Conservation (phyloP, 345 rosid species). For the Geranium brycei region DNA sequence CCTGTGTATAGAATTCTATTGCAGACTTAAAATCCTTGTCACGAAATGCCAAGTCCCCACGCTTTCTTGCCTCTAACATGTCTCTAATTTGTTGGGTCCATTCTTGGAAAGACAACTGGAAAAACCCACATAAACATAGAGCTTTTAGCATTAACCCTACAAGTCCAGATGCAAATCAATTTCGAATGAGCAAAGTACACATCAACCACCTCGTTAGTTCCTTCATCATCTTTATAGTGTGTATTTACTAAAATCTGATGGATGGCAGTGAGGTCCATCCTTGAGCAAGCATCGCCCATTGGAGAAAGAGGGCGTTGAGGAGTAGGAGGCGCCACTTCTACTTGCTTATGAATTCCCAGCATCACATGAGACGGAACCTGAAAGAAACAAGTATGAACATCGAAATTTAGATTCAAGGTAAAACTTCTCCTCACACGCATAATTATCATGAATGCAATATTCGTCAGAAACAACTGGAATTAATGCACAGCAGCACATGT, state of each 20-base stretch:
- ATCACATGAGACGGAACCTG: constrained; percentile 64
- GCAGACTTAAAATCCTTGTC: constrained; percentile 58
- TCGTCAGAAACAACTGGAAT: background rate
- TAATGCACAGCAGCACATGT: background rate
- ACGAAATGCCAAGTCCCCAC: constrained; percentile 70
- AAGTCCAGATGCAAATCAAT: constrained; percentile 5
- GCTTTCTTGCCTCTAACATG: constrained; percentile 75
- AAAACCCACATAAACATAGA: background rate
- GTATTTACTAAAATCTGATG: constrained; percentile 66
- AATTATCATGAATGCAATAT: background rate
- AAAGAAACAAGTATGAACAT: background rate
- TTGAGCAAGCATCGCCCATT: constrained; percentile 72
- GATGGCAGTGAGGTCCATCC: constrained; percentile 76
- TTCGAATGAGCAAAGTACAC: background rate
- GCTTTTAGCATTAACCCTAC: constrained; percentile 4
- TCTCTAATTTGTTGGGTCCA: constrained; percentile 90
- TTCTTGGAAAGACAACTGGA: constrained; percentile 82
- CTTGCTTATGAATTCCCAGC: constrained; percentile 66
- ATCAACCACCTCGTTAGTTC: constrained; percentile 58
- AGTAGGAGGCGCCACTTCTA: constrained; percentile 44
- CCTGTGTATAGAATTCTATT: constrained; percentile 79
- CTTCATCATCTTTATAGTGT: constrained; percentile 86
- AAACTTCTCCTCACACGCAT: background rate
- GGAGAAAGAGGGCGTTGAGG: constrained; percentile 51
- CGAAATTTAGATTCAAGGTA: background rate